Evolutionary conservation across 176 grass and related monocot species (phyloP), one percentile per base, ranked within the genome.

Genomic region (Oryza australiensis): DNA sequence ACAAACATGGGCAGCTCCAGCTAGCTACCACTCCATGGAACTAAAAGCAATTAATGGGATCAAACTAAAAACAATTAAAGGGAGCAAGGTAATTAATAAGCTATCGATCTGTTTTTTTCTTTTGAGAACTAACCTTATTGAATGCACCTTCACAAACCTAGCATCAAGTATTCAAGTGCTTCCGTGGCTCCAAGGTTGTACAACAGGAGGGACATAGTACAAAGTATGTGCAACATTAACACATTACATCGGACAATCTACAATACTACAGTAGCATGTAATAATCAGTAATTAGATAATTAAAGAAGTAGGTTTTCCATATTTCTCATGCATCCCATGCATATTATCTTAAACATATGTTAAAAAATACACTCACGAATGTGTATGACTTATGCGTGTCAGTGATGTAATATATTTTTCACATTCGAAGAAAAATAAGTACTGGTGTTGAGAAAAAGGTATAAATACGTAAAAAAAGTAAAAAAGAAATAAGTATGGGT

Each of bases 121-220:
- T n/a, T n/a, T n/a, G n/a, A n/a, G n/a, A n/a, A n/a, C n/a, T n/a
- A n/a, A n/a, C n/a, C n/a, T n/a, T n/a, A 64, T 63, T 33, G 24
- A 18, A 37, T 72, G 68, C 62, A 82, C 53, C 3, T 10, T 40
- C 20, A 81, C 68, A 72, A 29, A 29, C 32, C 22, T 33, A 80
- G 14, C 30, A 55, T 35, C 30, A 18, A 35, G 30, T 20, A 34
- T 46, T 46, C 13, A 46, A 49, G 4, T 16, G 46, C 35, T 40
- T 23, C 67, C 67, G 0, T 69, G 66, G 10, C 29, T 35, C 29
- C 9, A 60, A 70, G 51, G 27, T 22, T 60, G 10, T 4, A 11
- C n/a, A 24, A 69, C 66, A 69, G 5, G 12, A 48, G 38, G 27
- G 72, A 49, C 27, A 55, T 18, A 5, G 28, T 74, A 16, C 46